Conservation (phyloP, 768 basidiomycete genomes). For the Calocybe cyanea region DNA sequence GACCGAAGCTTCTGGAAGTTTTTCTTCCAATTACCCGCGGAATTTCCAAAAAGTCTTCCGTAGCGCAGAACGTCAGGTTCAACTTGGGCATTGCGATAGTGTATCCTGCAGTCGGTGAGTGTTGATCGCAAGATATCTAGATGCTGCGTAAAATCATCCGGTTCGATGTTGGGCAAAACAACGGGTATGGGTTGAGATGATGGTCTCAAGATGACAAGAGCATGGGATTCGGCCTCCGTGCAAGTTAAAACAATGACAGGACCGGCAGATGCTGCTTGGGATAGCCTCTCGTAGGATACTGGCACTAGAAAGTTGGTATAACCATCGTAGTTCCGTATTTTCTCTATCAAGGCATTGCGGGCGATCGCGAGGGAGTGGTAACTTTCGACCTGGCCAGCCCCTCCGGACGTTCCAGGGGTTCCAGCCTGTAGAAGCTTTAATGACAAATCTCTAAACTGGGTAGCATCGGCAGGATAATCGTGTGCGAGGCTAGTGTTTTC, state of each 20-base stretch:
- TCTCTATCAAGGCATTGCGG: constrained; percentile 13
- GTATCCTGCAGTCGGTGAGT: too few relatives aligned
- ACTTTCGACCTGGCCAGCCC: too few relatives aligned
- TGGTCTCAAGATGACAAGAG: constrained; percentile 7
- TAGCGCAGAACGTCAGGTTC: background rate
- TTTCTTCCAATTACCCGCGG: background rate
- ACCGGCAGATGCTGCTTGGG: constrained; percentile 23
- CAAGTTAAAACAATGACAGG: constrained; percentile 34
- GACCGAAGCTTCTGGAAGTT: background rate
- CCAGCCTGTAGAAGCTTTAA: background rate
- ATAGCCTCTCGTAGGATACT: constrained; percentile 20
- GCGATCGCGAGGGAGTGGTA: background rate
- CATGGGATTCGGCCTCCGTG: constrained; percentile 14
- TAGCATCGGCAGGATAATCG: background rate
- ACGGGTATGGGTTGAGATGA: background rate
- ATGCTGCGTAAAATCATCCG: too few relatives aligned
- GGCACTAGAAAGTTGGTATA: constrained; percentile 28
- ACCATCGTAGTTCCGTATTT: constrained; percentile 26
- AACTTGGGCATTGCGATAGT: background rate
- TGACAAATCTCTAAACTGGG: constrained; percentile 1
- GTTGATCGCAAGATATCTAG: background rate
- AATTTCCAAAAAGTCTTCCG: background rate
- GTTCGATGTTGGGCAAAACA: too few relatives aligned
- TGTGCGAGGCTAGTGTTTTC: background rate
- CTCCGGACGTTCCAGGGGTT: background rate